Evolutionary conservation across 768 basidiomycete genomes (phyloP).

Genomic region (Crucibulum laeve): DNA sequence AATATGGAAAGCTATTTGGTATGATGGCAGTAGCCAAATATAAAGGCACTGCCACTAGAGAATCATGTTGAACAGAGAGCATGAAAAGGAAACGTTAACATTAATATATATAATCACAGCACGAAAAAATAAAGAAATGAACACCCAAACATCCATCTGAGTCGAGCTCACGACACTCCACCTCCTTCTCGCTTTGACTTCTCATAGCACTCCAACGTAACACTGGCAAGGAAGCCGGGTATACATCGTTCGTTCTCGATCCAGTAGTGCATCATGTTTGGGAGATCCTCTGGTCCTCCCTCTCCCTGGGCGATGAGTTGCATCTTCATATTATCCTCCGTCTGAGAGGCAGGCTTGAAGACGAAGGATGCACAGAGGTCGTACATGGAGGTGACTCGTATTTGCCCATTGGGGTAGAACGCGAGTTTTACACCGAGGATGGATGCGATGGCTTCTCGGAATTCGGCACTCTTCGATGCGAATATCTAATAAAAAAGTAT

Average conservation of each 20-base stretch:
- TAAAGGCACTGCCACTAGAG: too few relatives aligned
- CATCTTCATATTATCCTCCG: constrained; percentile 48
- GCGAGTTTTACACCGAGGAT: constrained; percentile 90
- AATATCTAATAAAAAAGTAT: constrained; percentile 55
- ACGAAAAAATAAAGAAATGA: too few relatives aligned
- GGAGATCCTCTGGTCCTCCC: constrained; percentile 69
- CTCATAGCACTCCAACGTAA: constrained; percentile 87
- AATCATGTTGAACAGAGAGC: too few relatives aligned
- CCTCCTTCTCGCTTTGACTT: constrained; percentile 45
- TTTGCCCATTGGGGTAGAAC: constrained; percentile 88
- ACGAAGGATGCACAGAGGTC: constrained; percentile 86
- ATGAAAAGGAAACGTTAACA: too few relatives aligned
- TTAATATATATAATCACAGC: too few relatives aligned
- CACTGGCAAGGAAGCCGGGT: constrained; percentile 84
- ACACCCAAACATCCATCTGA: too few relatives aligned
- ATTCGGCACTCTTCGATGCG: constrained; percentile 80
- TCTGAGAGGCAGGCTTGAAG: constrained; percentile 55
- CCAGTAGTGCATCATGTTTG: constrained; percentile 80
- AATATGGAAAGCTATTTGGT: too few relatives aligned
- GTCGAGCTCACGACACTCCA: too few relatives aligned
- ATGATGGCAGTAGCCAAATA: too few relatives aligned
- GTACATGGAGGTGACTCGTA: constrained; percentile 87
- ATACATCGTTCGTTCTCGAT: constrained; percentile 82
- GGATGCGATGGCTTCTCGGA: constrained; percentile 85
- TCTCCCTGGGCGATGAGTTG: constrained; percentile 73